phyloP scores from a whole-genome alignment of 2,329 filamentous ascomycete species.

The Pseudocercospora eumusae region DNA sequence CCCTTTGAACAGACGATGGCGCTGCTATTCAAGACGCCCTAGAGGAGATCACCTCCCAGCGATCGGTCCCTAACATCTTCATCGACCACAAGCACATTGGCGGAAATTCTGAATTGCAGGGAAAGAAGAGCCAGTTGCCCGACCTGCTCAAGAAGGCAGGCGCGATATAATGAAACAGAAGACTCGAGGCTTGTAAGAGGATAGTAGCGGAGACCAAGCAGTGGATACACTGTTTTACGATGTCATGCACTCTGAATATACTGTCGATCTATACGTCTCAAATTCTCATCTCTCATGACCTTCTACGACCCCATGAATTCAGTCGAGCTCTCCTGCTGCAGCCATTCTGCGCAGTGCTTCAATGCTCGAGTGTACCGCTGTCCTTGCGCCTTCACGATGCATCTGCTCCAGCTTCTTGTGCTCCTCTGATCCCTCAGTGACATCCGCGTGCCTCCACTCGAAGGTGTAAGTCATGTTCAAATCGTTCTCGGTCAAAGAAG shows the following conservation, averaged over 20 bases:
- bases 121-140: conserved; percentile 64
- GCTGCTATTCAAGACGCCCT: conserved; percentile 80
- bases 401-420: conserved; percentile 35
- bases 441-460: conserved; percentile 43
- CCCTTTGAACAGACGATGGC: conserved; percentile 68
- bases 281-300: background rate
- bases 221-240: background rate
- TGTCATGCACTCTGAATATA: background rate
- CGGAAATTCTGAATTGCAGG: conserved; percentile 87
- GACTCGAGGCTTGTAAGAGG: background rate
- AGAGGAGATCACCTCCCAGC: conserved; percentile 74
- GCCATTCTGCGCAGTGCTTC: conserved; percentile 48
- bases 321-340: conserved; percentile 32
- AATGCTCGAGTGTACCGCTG: conserved; percentile 48
- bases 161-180: conserved; percentile 47
- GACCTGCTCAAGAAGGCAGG: conserved; percentile 64
- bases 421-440: conserved; percentile 43
- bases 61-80: conserved; percentile 93
- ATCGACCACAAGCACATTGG: conserved; percentile 90
- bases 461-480: conserved; percentile 52
- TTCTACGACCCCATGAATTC: background rate
- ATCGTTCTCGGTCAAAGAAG: conserved; percentile 38
- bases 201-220: background rate
- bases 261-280: conserved; percentile 12
- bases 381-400: conserved; percentile 40